Evolutionary conservation across 179 eudicot genomes (phyloP), one percentile per base, ranked within the genome.

Genomic region (Carnegiea gigantea): DNA sequence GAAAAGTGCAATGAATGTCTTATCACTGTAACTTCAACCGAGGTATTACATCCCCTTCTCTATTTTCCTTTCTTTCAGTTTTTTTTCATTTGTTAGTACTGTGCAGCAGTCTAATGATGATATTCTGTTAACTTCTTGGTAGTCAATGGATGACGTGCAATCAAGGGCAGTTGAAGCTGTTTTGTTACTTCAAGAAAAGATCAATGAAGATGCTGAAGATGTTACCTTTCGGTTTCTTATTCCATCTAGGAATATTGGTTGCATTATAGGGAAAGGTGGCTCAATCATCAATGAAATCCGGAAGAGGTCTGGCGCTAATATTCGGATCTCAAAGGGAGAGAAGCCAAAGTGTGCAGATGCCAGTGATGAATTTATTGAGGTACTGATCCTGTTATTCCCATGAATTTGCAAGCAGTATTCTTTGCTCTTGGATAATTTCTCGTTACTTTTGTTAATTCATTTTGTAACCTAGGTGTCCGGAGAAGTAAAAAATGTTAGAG

Each of bases 121-220:
- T 30, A 17, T 76, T 28, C 44, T 53, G 79, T 33, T 57, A 18
- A 64, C 68, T 33, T 48, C 76, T 71, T 78, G 77, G 80, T 89
- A 94, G 99, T 89, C 93, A 20, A 23, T 79, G 77, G 98, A 96
- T 78, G 99, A 96, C 86, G 48, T 91, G 76, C 92, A 90, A 79
- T 94, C 98, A 36, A 91, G 82, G 90, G 95, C 98, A 26, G 93
- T 96, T 59, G 98, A 96, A 89, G 98, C 99, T 71, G 93, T 96
- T 84, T 85, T 96, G 7, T 83, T 95, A 84, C 97, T 96, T 70
- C 98, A 96, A 88, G 97, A 88, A 81, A 94, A 94, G 89, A 96
- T 96, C 86, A 94, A 92, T 86, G 97, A 94, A 77, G 98, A 89
- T 89, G 97, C 87, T 81, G 93, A 93, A 48, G 83, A 80, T 75